Evolutionary conservation across 164 flowering plant species (phyloP).

Genomic region (Euptelea pleiosperma): DNA sequence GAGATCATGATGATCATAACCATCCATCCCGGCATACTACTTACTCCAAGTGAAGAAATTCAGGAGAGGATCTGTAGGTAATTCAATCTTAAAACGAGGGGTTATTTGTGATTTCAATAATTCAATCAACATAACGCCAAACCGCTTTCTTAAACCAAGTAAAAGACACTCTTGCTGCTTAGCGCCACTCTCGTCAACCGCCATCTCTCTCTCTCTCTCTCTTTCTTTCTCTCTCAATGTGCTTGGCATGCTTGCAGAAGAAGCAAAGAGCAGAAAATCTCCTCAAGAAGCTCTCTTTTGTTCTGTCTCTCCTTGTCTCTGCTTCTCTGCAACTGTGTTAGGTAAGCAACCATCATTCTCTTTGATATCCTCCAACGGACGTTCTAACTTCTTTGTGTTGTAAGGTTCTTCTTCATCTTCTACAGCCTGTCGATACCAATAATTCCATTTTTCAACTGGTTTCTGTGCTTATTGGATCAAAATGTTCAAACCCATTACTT

Average conservation of each 20-base stretch:
- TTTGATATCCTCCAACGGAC: conserved; percentile 12
- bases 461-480: not conserved
- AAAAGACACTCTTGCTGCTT: conserved; percentile 19
- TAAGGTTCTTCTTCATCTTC: not conserved
- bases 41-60: too few species aligned
- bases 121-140: not conserved
- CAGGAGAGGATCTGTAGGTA: too few species aligned
- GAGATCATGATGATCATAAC: too few species aligned
- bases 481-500: not conserved
- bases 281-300: not conserved
- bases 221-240: conserved; percentile 9
- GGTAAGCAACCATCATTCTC: conserved; percentile 25
- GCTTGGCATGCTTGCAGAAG: conserved; percentile 8
- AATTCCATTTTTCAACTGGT: not conserved
- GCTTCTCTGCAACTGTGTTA: conserved; percentile 11
- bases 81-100: too few species aligned
- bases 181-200: not conserved
- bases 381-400: not conserved
- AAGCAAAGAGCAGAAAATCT: conserved; percentile 13
- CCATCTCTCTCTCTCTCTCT: not conserved
- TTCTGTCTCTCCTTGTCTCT: not conserved
- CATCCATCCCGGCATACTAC: too few species aligned
- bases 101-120: too few species aligned
- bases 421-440: not conserved
- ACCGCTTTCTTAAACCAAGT: not conserved